Evolutionary conservation across 257 asterid genomes (phyloP).

Genomic region (Penstemon newberryi): DNA sequence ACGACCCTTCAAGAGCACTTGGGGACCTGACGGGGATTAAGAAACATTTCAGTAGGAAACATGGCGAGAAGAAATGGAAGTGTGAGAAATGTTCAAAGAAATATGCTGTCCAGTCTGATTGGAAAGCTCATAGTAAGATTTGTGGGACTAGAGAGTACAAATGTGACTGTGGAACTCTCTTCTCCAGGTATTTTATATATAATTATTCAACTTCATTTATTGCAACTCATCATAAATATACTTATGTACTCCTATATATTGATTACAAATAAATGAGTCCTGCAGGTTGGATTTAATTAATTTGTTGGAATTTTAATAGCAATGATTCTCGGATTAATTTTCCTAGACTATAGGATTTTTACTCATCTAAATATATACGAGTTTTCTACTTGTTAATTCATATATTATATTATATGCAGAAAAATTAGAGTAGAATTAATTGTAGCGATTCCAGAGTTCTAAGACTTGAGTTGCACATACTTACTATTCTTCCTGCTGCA

Average conservation of each 20-base stretch:
- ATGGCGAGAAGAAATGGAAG: conserved; percentile 96
- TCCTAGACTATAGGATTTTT: too few relatives aligned
- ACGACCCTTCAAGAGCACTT: conserved; percentile 77
- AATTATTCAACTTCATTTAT: conserved; percentile 1
- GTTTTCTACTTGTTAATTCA: too few relatives aligned
- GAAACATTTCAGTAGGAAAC: conserved; percentile 82
- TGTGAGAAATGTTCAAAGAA: conserved; percentile 88
- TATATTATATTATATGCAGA: too few relatives aligned
- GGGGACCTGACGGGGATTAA: conserved; percentile 89
- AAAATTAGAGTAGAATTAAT: neutral
- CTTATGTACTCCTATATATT: conserved; percentile 3
- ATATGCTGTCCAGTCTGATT: conserved; percentile 91
- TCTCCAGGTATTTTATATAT: conserved; percentile 64
- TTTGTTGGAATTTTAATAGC: neutral
- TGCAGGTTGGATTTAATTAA: conserved; percentile 31
- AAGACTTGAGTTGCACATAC: too few relatives aligned
- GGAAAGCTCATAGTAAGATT: conserved; percentile 96
- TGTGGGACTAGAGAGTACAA: conserved; percentile 93
- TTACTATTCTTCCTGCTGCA: too few relatives aligned
- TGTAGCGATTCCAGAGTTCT: neutral
- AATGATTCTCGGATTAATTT: too few relatives aligned
- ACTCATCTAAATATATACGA: too few relatives aligned
- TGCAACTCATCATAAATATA: neutral
- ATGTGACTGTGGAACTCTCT: conserved; percentile 94
- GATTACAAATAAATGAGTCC: conserved; percentile 27